phyloP scores from a whole-genome alignment of 805 yeast species.

The Metschnikowia cubensis region DNA sequence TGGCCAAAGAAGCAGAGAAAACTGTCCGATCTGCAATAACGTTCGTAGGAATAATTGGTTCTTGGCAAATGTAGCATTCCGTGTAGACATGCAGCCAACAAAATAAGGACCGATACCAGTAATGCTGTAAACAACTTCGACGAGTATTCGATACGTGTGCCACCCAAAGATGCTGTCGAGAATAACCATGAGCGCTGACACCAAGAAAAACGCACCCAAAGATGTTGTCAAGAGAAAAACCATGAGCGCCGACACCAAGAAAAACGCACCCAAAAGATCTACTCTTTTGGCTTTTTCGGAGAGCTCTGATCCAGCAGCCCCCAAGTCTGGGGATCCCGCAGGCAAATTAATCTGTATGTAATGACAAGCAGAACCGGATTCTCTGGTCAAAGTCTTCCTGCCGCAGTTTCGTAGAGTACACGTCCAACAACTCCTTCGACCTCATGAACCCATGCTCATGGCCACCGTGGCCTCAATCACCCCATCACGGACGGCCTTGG shows the following conservation, averaged over 20 bases:
- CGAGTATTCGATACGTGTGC: conserved; percentile 48
- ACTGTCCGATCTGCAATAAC: conserved; percentile 57
- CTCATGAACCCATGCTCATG: conserved; percentile 91
- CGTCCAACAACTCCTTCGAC: conserved; percentile 78
- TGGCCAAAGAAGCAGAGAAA: conserved; percentile 59
- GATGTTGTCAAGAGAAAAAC: too few species aligned
- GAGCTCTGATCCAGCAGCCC: too few species aligned
- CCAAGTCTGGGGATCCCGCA: too few species aligned
- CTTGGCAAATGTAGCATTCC: conserved; percentile 49
- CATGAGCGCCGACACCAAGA: too few species aligned
- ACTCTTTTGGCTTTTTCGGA: too few species aligned
- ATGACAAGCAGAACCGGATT: conserved; percentile 82
- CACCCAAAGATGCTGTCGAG: conserved; percentile 65
- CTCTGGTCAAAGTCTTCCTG: conserved; percentile 88
- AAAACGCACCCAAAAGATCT: too few species aligned
- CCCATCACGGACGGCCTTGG: conserved; percentile 95
- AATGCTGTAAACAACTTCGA: conserved; percentile 38
- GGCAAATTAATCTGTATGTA: too few species aligned
- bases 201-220: conserved; percentile 38
- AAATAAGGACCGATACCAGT: conserved; percentile 28
- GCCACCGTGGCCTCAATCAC: conserved; percentile 90
- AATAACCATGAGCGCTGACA: conserved; percentile 55
- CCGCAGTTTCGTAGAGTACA: conserved; percentile 84
- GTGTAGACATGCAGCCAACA: conserved; percentile 37
- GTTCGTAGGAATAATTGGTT: conserved; percentile 67